These are phyloP conservation scores for Polytolypa hystricis DNA, from an alignment of 2,329 filamentous ascomycete species.

Conservation along the genomic window DNA sequence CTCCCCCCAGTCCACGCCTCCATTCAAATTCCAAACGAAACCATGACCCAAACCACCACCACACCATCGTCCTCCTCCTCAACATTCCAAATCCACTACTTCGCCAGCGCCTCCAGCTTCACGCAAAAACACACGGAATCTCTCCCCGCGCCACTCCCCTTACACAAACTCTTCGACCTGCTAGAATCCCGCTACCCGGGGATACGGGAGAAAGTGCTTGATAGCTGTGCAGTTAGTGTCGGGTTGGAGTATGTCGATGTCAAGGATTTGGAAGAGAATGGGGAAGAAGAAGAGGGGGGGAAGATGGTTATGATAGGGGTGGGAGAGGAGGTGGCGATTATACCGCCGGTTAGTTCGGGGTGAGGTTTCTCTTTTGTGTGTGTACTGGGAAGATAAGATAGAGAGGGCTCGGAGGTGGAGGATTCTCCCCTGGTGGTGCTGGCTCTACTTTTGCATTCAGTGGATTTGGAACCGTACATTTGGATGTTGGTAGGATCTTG, in stretches of 20 bases:
- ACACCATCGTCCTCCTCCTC: constrained; percentile 3
- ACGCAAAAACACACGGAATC: constrained; percentile 29
- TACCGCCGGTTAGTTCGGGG: constrained; percentile 39
- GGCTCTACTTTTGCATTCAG: no score
- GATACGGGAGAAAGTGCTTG: constrained; percentile 28
- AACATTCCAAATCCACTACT: constrained; percentile 36
- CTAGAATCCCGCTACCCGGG: constrained; percentile 33
- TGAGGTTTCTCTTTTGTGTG: constrained; percentile 16
- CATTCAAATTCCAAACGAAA: no score
- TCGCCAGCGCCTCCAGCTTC: constrained; percentile 33
- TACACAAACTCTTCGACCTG: constrained; percentile 25
- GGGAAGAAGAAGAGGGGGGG: constrained; percentile 12
- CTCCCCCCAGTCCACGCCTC: no score
- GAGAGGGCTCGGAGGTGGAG: no score
- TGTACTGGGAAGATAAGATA: background rate
- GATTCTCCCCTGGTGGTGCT: no score
- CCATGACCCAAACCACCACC: constrained; percentile 4
- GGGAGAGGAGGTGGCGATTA: constrained; percentile 36
- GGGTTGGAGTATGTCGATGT: constrained; percentile 36
- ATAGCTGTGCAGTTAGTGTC: constrained; percentile 32
- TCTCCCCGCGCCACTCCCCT: constrained; percentile 31
- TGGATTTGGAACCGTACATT: no score
- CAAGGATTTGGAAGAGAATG: constrained; percentile 11
- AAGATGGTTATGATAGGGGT: constrained; percentile 20
- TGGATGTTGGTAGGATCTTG: no score